These are phyloP conservation scores for Phaeosphaeria sp. DNA, from an alignment of 2,329 filamentous ascomycete species.

Conservation along the genomic window DNA sequence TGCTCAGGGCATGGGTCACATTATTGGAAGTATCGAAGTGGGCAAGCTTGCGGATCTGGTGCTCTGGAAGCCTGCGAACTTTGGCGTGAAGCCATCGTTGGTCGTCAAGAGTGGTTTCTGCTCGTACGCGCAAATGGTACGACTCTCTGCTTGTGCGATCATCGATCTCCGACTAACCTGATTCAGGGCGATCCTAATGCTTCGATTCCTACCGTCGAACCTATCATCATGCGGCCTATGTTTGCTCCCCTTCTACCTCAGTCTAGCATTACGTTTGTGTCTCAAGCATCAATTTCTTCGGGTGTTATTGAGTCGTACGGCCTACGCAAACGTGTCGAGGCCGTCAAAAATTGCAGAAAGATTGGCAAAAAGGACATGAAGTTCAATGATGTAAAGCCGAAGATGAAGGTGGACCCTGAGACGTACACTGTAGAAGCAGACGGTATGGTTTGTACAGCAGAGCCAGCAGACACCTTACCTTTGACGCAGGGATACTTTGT, in stretches of 20 bases:
- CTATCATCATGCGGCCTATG: slow-evolving; percentile 83
- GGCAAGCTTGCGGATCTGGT: slow-evolving; percentile 91
- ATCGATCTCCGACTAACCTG: slow-evolving; percentile 4
- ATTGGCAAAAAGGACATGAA: slow-evolving; percentile 90
- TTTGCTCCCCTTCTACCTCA: slow-evolving; percentile 76
- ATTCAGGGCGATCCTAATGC: slow-evolving; percentile 57
- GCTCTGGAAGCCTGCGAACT: slow-evolving; percentile 83
- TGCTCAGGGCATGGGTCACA: slow-evolving; percentile 85
- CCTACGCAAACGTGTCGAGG: slow-evolving; percentile 78
- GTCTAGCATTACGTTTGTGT: slow-evolving; percentile 84
- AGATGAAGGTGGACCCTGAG: slow-evolving; percentile 92
- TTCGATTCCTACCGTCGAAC: slow-evolving; percentile 83
- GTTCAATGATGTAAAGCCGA: slow-evolving; percentile 81
- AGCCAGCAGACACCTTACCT: slow-evolving; percentile 73
- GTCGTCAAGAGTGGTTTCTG: slow-evolving; percentile 91
- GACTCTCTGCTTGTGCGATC: neutral
- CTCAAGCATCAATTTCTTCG: slow-evolving; percentile 69
- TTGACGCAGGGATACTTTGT: slow-evolving; percentile 80
- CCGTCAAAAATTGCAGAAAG: slow-evolving; percentile 76
- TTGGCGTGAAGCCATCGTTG: slow-evolving; percentile 82
- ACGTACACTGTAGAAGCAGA: slow-evolving; percentile 87
- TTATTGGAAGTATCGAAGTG: slow-evolving; percentile 85
- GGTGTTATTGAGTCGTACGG: slow-evolving; percentile 75
- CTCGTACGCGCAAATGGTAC: slow-evolving; percentile 82
- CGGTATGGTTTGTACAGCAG: slow-evolving; percentile 74